These are phyloP conservation scores for Craterostigma plantagineum DNA, from an alignment of 257 asterid genomes.

Conservation along the genomic window DNA sequence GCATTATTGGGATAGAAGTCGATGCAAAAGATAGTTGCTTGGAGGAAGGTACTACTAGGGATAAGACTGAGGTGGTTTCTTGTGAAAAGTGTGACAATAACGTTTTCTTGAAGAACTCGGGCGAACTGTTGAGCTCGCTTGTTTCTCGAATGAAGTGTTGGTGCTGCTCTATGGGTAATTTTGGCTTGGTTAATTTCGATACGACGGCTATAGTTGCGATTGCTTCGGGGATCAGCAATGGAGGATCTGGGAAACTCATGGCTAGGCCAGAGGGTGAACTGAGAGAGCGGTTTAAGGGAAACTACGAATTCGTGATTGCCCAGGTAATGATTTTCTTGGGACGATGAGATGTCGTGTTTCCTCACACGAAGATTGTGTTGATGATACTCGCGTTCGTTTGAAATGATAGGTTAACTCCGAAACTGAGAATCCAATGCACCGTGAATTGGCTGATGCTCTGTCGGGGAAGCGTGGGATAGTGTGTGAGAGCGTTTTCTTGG, in stretches of 20 bases:
- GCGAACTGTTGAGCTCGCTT: conserved; percentile 26
- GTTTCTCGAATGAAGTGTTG: conserved; percentile 38
- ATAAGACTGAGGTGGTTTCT: conserved; percentile 7
- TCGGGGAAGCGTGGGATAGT: conserved; percentile 54
- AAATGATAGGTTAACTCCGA: conserved; percentile 61
- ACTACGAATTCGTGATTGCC: conserved; percentile 62
- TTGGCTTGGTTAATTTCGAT: conserved; percentile 60
- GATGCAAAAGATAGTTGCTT: conserved; percentile 7
- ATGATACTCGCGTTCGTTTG: conserved; percentile 6
- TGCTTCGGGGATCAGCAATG: conserved; percentile 81
- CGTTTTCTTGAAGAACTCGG: conserved; percentile 18
- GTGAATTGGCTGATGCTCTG: conserved; percentile 22
- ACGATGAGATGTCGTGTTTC: conserved; percentile 1
- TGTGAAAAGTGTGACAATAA: conserved; percentile 18
- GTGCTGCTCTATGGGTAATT: conserved; percentile 21
- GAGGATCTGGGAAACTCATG: conserved; percentile 33
- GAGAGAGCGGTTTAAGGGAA: conserved; percentile 60
- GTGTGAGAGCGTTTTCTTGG: conserved; percentile 58
- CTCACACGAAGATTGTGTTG: no score
- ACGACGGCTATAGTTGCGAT: conserved; percentile 75
- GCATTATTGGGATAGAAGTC: conserved; percentile 31
- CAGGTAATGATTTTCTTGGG: conserved; percentile 28
- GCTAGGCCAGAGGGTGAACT: conserved; percentile 47
- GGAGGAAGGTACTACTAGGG: conserved; percentile 4
- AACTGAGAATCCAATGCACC: conserved; percentile 41